Conservation (phyloP, 495 filamentous ascomycete genomes). For the Penicillium macrosclerotiorum region DNA sequence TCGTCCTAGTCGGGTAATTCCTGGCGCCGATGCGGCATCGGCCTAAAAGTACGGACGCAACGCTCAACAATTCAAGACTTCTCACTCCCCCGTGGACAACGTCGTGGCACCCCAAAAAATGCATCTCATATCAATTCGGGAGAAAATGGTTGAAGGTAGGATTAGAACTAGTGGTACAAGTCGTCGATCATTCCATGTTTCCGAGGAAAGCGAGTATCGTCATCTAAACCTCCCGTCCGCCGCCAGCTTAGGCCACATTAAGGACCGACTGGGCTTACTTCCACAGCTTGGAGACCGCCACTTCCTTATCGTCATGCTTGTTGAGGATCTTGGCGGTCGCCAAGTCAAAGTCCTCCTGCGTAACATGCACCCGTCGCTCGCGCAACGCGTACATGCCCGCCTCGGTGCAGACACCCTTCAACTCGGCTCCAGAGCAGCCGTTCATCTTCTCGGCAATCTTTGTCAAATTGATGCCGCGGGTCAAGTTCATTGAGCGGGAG, state of each 20-base stretch:
- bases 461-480: conserved; percentile 91
- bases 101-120: conserved; percentile 9
- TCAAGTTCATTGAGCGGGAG: conserved; percentile 96
- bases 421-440: conserved; percentile 92
- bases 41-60: too few species aligned
- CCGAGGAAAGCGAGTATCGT: too few species aligned
- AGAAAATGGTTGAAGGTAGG: conserved; percentile 11
- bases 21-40: too few species aligned
- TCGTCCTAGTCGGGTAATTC: too few species aligned
- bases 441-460: conserved; percentile 99
- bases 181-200: conserved; percentile 19
- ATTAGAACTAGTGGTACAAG: conserved; percentile 31
- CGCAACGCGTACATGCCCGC: conserved; percentile 96
- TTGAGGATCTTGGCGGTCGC: conserved; percentile 99
- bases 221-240: too few species aligned
- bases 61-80: too few species aligned
- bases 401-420: conserved; percentile 97
- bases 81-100: too few species aligned
- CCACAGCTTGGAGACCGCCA: conserved; percentile 84
- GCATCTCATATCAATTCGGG: conserved; percentile 1
- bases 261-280: too few species aligned
- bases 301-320: conserved; percentile 99
- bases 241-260: too few species aligned
- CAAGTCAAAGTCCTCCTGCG: conserved; percentile 98
- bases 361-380: conserved; percentile 94